Evolutionary conservation across 2,329 filamentous ascomycete species (phyloP).

Genomic region (Ceratocystis albifundus): DNA sequence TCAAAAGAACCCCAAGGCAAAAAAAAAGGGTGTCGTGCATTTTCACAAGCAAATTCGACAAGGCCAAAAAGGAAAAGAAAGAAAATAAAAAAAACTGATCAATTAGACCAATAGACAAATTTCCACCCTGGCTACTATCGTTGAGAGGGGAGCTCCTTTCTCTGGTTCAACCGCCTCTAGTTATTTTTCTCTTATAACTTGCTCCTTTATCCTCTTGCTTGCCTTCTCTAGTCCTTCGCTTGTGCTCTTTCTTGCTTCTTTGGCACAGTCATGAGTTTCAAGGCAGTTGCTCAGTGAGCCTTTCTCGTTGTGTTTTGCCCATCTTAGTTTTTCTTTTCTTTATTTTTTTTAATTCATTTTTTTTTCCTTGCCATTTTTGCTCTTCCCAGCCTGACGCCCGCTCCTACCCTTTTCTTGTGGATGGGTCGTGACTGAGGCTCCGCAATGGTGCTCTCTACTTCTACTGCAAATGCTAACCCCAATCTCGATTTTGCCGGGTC

Average conservation of each 20-base stretch:
- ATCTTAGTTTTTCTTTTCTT: neutral
- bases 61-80: neutral
- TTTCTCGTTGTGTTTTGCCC: neutral
- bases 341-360: neutral
- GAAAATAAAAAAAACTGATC: neutral
- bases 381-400: neutral
- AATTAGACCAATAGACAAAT: neutral
- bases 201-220: slow-evolving; percentile 1
- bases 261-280: slow-evolving; percentile 2
- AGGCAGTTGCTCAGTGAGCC: slow-evolving; percentile 7
- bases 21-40: slow-evolving; percentile 10
- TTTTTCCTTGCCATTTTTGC: neutral
- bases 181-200: neutral
- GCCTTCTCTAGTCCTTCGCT: neutral
- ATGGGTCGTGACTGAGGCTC: slow-evolving; percentile 19
- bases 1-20: neutral
- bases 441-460: slow-evolving; percentile 17
- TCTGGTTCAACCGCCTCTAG: neutral
- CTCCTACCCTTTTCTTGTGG: neutral
- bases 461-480: slow-evolving; percentile 15
- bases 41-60: slow-evolving; percentile 13
- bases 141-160: slow-evolving; percentile 5
- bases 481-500: slow-evolving; percentile 16
- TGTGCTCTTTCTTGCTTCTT: slow-evolving; percentile 5
- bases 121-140: slow-evolving; percentile 2